Base-by-base conservation (phyloP, 306 rosid species). In the Prunus mongolica region DNA sequence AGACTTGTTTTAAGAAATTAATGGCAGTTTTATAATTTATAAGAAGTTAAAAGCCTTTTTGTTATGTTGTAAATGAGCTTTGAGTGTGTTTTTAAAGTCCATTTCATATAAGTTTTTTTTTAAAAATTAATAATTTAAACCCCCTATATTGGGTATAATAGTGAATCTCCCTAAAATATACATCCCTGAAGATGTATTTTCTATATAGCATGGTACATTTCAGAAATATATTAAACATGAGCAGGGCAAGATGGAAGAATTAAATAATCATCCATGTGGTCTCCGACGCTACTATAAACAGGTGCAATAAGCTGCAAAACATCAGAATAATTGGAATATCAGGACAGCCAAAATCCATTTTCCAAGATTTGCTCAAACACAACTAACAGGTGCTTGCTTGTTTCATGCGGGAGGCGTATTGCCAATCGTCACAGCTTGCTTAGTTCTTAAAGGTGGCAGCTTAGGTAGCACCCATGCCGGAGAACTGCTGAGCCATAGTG, bases 391-490 rank as follows among this genome's bases (percentile, higher is more conserved):
- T 73, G 45, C 69, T 45, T 50, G 46, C 6, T 12, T 50, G 55
- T 25, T 65, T 82, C 74, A 67, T 25, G 74, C 78, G 44, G 56
- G 50, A 69, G 57, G 58, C 12, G 62, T 71, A n/a, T 76, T 18
- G 19, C 65, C 71, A 66, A 62, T 69, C 20, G 27, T 62, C 12
- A 3, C 74, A 51, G 16, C 72, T 62, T 76, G 70, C 58, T 78
- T 76, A 12, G 79, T 44, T 78, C 77, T 80, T 57, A 78, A 12
- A 67, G 97, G 89, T 55, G 85, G 88, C 77, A 85, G 75, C 82
- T 84, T 88, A 7, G 80, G 45, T 49, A 58, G 49, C 28, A 73
- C 94, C 97, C 94, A 91, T 44, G 63, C 78, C 8, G 97, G 93
- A 1, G 88, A 82, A 47, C 6, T 20, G 15, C 1, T 1, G 9